Base-by-base conservation (phyloP, 768 basidiomycete species). In the Phylloporus sp. region DNA sequence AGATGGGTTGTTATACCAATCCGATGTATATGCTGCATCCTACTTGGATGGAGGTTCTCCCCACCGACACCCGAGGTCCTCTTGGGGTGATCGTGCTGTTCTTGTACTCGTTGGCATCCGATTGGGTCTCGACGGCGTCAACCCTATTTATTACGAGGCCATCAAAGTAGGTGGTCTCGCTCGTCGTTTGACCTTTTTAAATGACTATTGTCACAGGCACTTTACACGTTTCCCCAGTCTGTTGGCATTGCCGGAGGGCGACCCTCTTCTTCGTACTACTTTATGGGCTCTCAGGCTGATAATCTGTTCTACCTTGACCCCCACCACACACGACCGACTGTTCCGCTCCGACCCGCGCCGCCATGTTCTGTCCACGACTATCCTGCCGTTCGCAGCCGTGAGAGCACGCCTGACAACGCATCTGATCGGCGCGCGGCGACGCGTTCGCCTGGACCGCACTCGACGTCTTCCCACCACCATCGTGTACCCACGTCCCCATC, bases 261-360 rank as follows among this genome's bases (percentile, higher is more conserved):
- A 20, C 97, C 95, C 0, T 90, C 90, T n/a, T 94, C 91, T 0
- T 97, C 94, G 0, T 98, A 97, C 69, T 99, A 98, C 69, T 99
- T 99, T 64, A 90, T 99, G 43, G 95, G 92, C 15, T 79, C 86
- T 0, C 95, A 99, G 65, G 87, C 85, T 4, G 88, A 94, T 56
- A 88, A 84, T 44, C 77, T 98, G 7, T 86, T 92, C 63, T 88
- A 91, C 62, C 80, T 90, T 31, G 85, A 90, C 69, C 86, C 88
- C 2, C 85, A 89, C 62, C 82, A 94, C 60, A 76, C 91, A 0
- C 81, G 92, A 8, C 80, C 89, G 0, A 78, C 91, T 0, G 72
- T 95, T 3, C 85, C 89, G 0, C 74, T 94, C 1, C 79, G 86
- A 5, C 76, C 77, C 1, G 76, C 74, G 5, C 74, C 77, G 1